phyloP scores from a whole-genome alignment of 1,284 basidiomycete species.

The Malassezia cuniculi region DNA sequence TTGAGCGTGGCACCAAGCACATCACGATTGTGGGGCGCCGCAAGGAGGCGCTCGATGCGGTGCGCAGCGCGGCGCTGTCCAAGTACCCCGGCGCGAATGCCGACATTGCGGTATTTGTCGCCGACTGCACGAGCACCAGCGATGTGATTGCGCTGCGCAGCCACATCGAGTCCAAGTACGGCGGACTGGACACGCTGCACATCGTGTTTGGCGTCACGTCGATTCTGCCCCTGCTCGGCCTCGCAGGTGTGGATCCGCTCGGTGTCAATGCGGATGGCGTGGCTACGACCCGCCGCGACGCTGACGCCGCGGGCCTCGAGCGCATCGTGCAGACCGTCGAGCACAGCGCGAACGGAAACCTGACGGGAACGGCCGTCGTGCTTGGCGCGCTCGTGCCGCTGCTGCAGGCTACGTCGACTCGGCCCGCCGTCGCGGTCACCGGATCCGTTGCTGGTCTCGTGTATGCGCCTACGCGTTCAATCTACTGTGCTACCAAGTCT shows the following conservation, averaged over 20 bases:
- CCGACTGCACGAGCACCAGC: conserved; percentile 57
- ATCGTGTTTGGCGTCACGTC: conserved; percentile 76
- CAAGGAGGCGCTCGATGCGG: conserved; percentile 52
- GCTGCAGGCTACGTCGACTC: conserved; percentile 56
- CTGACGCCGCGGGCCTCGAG: conserved; percentile 42
- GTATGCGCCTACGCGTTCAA: conserved; percentile 68
- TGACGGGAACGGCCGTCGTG: conserved; percentile 48
- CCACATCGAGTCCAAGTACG: conserved; percentile 53
- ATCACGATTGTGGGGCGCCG: conserved; percentile 63
- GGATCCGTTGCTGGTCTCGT: conserved; percentile 68
- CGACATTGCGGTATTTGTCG: conserved; percentile 45
- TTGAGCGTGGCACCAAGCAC: conserved; percentile 59
- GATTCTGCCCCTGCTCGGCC: conserved; percentile 60
- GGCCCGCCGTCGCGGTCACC: conserved; percentile 65
- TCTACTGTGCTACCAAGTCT: conserved; percentile 74
- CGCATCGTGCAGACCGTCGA: conserved; percentile 45
- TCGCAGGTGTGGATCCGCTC: conserved; percentile 55
- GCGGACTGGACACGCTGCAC: conserved; percentile 68
- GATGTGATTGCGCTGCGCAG: conserved; percentile 59
- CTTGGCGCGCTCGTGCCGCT: conserved; percentile 55
- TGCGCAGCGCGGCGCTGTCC: conserved; percentile 42
- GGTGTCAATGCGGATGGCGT: conserved; percentile 49
- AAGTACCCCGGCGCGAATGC: conserved; percentile 36
- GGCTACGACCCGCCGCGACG: conserved; percentile 46
- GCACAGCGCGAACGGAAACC: conserved; percentile 46